Conservation (phyloP, 2,329 filamentous ascomycete genomes). For the Sporothrix schenckii region DNA sequence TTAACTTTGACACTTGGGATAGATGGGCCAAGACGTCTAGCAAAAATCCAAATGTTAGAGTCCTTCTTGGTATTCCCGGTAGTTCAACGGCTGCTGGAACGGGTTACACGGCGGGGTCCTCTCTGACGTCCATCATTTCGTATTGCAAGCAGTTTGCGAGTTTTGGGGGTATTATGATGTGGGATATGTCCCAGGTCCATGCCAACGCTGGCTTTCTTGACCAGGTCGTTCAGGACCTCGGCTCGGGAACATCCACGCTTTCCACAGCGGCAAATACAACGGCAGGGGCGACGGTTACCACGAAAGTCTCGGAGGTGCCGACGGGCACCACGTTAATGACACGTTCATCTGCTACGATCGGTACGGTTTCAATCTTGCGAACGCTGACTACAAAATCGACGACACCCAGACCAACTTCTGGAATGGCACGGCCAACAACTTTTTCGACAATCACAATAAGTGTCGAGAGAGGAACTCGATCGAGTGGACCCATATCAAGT, state of each 20-base stretch:
- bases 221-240: constrained; percentile 47
- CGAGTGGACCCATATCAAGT: neutral
- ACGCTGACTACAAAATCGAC: constrained; percentile 23
- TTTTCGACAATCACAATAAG: constrained; percentile 18
- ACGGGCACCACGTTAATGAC: neutral
- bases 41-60: constrained; percentile 62
- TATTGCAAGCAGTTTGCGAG: constrained; percentile 59
- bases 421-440: neutral
- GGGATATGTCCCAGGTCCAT: constrained; percentile 66
- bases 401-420: neutral
- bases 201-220: constrained; percentile 60
- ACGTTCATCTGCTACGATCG: constrained; percentile 34
- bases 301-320: constrained; percentile 14
- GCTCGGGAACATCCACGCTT: constrained; percentile 29
- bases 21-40: constrained; percentile 62
- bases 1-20: constrained; percentile 68
- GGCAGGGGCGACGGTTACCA: constrained; percentile 29
- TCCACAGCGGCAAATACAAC: constrained; percentile 27
- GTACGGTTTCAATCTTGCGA: constrained; percentile 37
- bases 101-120: constrained; percentile 57
- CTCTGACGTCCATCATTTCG: constrained; percentile 54
- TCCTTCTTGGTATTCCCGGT: constrained; percentile 64
- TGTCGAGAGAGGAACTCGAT: too few species aligned
- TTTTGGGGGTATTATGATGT: constrained; percentile 71
- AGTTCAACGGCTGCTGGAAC: constrained; percentile 53